Percentiles rank a stretch among this genome's conserved stretches.
phyloP scores from a whole-genome alignment of 495 filamentous ascomycete genomes.

The Saxophila tyrrhenica region DNA sequence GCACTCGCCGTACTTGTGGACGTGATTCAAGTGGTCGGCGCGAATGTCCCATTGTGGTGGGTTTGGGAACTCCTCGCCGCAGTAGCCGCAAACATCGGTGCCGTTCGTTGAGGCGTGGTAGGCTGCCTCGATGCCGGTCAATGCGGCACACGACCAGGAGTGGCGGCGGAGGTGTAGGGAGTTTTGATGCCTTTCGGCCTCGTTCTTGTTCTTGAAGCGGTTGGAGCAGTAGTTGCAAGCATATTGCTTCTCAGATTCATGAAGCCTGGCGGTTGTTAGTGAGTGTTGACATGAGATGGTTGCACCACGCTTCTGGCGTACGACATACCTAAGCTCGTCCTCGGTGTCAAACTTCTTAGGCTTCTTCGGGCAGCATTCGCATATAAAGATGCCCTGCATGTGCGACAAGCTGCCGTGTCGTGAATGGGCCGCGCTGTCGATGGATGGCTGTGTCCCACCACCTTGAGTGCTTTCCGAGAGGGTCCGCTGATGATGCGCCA shows the following conservation, averaged over 20 bases:
- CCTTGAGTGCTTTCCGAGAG: conserved; percentile 26
- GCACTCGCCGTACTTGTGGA: conserved; percentile 96
- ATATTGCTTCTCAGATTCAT: conserved; percentile 94
- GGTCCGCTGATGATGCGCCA: conserved; percentile 26
- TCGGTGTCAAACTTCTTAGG: conserved; percentile 90
- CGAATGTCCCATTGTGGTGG: conserved; percentile 73
- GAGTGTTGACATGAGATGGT: not conserved
- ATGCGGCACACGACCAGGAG: conserved; percentile 91
- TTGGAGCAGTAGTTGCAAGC: conserved; percentile 84
- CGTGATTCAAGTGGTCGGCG: conserved; percentile 71
- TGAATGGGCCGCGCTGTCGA: conserved; percentile 26
- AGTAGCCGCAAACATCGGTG: conserved; percentile 85
- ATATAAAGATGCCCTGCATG: conserved; percentile 54
- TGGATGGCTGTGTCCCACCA: conserved; percentile 34
- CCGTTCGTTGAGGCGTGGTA: conserved; percentile 63
- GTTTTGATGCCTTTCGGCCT: conserved; percentile 95
- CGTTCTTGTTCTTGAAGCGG: conserved; percentile 98
- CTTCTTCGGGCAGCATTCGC: conserved; percentile 97
- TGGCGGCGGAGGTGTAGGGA: conserved; percentile 90
- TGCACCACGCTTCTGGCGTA: too few relatives aligned
- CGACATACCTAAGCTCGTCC: conserved; percentile 80
- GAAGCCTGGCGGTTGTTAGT: conserved; percentile 37
- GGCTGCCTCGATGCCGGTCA: conserved; percentile 59
- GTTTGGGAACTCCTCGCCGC: conserved; percentile 82
- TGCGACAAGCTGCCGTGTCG: conserved; percentile 29